Evolutionary conservation across 257 asterid species (phyloP).

Genomic region (Solanum sitiens): DNA sequence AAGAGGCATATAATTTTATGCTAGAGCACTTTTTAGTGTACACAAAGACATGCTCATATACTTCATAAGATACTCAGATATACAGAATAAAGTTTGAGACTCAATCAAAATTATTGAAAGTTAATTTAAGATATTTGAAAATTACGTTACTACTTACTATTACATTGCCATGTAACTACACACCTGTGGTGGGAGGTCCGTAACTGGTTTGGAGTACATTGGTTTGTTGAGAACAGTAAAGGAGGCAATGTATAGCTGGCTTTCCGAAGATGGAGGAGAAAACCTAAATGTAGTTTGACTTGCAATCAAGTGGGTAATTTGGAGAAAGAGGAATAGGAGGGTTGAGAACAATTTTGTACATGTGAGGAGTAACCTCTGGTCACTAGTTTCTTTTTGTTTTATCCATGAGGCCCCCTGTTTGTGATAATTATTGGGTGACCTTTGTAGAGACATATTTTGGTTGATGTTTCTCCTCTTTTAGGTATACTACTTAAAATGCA

Average conservation of each 20-base stretch:
- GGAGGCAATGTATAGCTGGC: neutral
- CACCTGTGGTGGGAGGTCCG: neutral
- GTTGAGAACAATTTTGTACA: neutral
- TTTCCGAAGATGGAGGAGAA: neutral
- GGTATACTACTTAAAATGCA: neutral
- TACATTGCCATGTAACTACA: neutral
- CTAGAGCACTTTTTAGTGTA: neutral
- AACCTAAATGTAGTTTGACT: neutral
- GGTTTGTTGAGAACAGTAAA: neutral
- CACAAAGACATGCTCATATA: neutral
- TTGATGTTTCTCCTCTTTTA: neutral
- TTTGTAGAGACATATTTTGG: neutral
- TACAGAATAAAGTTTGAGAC: neutral
- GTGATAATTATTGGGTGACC: neutral
- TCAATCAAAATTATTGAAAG: neutral
- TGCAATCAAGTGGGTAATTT: neutral
- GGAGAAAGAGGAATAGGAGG: neutral
- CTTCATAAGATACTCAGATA: neutral
- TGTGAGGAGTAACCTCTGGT: neutral
- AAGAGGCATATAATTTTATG: neutral
- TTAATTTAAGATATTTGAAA: neutral
- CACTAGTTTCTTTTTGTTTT: neutral
- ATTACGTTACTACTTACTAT: neutral
- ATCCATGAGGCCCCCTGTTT: neutral
- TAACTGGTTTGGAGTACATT: neutral